Evolutionary conservation across 2,329 filamentous ascomycete species (phyloP).

Genomic region (Hypocrella siamensis): DNA sequence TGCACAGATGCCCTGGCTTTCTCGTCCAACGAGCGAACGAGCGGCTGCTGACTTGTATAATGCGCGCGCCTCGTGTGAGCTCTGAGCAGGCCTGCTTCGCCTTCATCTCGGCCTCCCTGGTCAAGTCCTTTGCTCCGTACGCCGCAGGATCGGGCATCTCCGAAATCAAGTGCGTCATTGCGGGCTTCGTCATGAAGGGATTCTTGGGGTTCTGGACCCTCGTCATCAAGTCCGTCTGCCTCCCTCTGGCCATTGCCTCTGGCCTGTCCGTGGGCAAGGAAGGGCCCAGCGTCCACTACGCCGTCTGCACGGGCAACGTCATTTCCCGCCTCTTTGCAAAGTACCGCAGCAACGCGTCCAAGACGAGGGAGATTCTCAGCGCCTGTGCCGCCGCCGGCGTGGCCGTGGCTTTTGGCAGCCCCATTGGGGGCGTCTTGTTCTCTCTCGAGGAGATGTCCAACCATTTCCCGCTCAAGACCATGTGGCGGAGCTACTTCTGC

Average conservation of each 20-base stretch:
- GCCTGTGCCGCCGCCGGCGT: slow-evolving; percentile 91
- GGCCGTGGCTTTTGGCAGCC: slow-evolving; percentile 91
- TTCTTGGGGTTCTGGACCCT: slow-evolving; percentile 87
- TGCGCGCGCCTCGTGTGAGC: too few relatives aligned
- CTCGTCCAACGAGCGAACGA: too few relatives aligned
- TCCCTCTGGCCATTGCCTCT: slow-evolving; percentile 85
- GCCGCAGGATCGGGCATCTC: slow-evolving; percentile 94
- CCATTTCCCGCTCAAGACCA: slow-evolving; percentile 89
- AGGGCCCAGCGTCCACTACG: slow-evolving; percentile 96
- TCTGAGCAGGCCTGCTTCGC: slow-evolving; percentile 70
- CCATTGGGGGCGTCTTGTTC: slow-evolving; percentile 92
- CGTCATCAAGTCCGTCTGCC: slow-evolving; percentile 80
- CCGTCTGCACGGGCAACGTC: slow-evolving; percentile 92
- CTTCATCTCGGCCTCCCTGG: slow-evolving; percentile 65
- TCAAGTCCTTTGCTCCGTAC: slow-evolving; percentile 87
- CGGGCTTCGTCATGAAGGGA: slow-evolving; percentile 97
- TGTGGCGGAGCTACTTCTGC: slow-evolving; percentile 98
- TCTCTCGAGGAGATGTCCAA: slow-evolving; percentile 96
- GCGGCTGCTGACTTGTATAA: too few relatives aligned
- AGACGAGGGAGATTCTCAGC: slow-evolving; percentile 87
- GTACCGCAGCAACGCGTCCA: slow-evolving; percentile 80
- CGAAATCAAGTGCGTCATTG: slow-evolving; percentile 98
- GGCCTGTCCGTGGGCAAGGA: slow-evolving; percentile 94
- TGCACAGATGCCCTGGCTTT: too few relatives aligned
- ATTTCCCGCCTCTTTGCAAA: slow-evolving; percentile 87